phyloP scores from a whole-genome alignment of 345 rosid species.

The Draba incana region DNA sequence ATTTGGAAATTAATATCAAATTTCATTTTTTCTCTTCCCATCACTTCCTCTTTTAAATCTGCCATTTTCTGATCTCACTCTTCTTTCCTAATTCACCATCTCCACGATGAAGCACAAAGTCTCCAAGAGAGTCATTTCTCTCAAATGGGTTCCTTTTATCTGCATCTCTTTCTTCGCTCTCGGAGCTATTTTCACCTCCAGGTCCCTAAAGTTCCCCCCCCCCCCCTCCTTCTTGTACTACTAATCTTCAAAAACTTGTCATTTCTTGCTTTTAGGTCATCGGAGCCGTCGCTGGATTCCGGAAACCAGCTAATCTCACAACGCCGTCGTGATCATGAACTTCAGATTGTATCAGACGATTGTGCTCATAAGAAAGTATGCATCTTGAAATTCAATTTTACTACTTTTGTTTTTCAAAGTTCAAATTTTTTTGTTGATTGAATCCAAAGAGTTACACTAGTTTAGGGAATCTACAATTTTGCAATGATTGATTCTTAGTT shows the following conservation, averaged over 20 bases:
- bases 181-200: slow-evolving; percentile 72
- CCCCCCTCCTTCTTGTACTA: not conserved
- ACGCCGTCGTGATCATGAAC: slow-evolving; percentile 62
- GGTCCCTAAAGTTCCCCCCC: slow-evolving; percentile 43
- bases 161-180: slow-evolving; percentile 73
- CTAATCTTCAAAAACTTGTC: not conserved
- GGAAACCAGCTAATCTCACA: slow-evolving; percentile 55
- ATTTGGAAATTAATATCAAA: slow-evolving; percentile 22
- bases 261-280: slow-evolving; percentile 50
- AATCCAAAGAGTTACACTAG: not conserved
- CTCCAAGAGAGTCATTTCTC: slow-evolving; percentile 49
- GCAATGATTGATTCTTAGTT: not conserved
- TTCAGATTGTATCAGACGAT: slow-evolving; percentile 60
- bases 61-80: slow-evolving; percentile 16
- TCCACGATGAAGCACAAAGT: slow-evolving; percentile 66
- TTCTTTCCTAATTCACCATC: not conserved
- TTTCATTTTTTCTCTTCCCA: slow-evolving; percentile 1
- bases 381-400: not conserved
- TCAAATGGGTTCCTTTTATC: slow-evolving; percentile 77
- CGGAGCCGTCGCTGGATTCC: slow-evolving; percentile 55
- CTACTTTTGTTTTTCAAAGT: not conserved
- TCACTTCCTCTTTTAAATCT: slow-evolving; percentile 10
- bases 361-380: slow-evolving; percentile 63
- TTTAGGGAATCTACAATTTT: no score
- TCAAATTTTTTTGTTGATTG: not conserved